phyloP scores from a whole-genome alignment of 208 protist genomes.

The Acanthamoeba culbertsoni region DNA sequence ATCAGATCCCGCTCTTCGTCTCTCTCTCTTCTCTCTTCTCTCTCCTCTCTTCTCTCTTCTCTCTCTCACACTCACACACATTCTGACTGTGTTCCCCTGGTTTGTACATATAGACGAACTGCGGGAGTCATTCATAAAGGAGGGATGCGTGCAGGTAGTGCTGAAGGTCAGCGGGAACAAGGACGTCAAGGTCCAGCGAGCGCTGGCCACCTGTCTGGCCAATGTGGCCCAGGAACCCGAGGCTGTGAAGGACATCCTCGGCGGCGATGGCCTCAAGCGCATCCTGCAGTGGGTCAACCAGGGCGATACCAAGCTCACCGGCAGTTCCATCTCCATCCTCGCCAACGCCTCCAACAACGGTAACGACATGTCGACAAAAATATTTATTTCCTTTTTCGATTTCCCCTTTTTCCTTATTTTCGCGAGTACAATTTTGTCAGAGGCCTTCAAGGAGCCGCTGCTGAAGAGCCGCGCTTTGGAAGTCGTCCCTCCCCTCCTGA shows the following conservation, averaged over 20 bases:
- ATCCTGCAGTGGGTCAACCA: neutral
- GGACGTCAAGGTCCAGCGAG: slow-evolving; percentile 30
- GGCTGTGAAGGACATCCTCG: slow-evolving; percentile 20
- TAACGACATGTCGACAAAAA: neutral
- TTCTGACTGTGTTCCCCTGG: neutral
- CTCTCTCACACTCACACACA: neutral
- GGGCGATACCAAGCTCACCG: slow-evolving; percentile 33
- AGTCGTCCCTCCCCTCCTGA: slow-evolving; percentile 5
- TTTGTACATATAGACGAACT: slow-evolving; percentile 15
- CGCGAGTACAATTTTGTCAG: neutral
- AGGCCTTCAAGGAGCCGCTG: slow-evolving; percentile 26
- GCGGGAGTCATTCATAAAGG: slow-evolving; percentile 37
- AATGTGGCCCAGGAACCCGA: slow-evolving; percentile 50
- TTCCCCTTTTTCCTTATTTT: neutral
- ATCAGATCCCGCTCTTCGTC: neutral
- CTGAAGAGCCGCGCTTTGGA: neutral
- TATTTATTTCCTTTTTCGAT: too few species aligned
- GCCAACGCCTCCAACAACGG: slow-evolving; percentile 55
- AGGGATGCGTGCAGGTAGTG: neutral
- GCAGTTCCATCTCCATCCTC: slow-evolving; percentile 47
- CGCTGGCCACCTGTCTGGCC: slow-evolving; percentile 34
- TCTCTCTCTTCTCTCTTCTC: neutral
- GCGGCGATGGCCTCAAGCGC: slow-evolving; percentile 30
- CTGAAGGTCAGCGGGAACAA: neutral
- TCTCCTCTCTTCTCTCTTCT: neutral